Percentiles rank a stretch among this genome's conserved stretches.
Evolutionary conservation across 352 stramenopile genomes (phyloP).

Genomic region (Pythium brachiatum): DNA sequence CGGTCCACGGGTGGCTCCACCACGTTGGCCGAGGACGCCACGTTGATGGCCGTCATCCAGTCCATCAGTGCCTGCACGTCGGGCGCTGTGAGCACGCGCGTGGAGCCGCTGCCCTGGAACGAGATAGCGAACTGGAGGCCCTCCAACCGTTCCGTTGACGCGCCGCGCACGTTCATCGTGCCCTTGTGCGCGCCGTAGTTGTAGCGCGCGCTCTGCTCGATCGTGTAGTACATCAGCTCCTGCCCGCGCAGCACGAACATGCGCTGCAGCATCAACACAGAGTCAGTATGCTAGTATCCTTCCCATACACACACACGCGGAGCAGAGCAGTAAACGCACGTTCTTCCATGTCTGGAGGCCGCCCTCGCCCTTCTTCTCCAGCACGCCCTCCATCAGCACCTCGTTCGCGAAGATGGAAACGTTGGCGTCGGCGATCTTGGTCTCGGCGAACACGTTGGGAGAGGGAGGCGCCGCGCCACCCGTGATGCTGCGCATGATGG

Average conservation of each 20-base stretch:
- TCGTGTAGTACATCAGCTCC: slow-evolving; percentile 68
- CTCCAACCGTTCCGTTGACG: slow-evolving; percentile 49
- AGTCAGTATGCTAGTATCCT: background rate
- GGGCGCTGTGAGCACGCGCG: slow-evolving; percentile 40
- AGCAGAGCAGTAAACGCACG: too few species aligned
- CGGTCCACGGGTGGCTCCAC: slow-evolving; percentile 42
- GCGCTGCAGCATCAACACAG: slow-evolving; percentile 29
- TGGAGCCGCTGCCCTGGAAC: slow-evolving; percentile 22
- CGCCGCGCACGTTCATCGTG: slow-evolving; percentile 46
- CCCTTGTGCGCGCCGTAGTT: slow-evolving; percentile 62
- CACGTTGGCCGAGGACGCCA: slow-evolving; percentile 40
- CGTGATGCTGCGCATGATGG: slow-evolving; percentile 38
- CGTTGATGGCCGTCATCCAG: slow-evolving; percentile 69
- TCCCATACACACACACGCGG: background rate
- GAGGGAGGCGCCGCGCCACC: slow-evolving; percentile 14
- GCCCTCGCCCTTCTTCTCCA: slow-evolving; percentile 65
- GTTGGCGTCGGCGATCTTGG: slow-evolving; percentile 56
- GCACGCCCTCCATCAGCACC: slow-evolving; percentile 66
- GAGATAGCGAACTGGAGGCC: slow-evolving; percentile 34
- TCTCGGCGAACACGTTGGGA: slow-evolving; percentile 61
- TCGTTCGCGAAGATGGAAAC: slow-evolving; percentile 58
- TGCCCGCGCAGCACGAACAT: slow-evolving; percentile 71
- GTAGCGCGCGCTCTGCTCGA: slow-evolving; percentile 41
- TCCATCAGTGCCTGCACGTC: slow-evolving; percentile 65
- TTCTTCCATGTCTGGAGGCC: slow-evolving; percentile 65